Evolutionary conservation across 1,139 yeast genomes (phyloP).

Genomic region (Sugiyamaella novakii): DNA sequence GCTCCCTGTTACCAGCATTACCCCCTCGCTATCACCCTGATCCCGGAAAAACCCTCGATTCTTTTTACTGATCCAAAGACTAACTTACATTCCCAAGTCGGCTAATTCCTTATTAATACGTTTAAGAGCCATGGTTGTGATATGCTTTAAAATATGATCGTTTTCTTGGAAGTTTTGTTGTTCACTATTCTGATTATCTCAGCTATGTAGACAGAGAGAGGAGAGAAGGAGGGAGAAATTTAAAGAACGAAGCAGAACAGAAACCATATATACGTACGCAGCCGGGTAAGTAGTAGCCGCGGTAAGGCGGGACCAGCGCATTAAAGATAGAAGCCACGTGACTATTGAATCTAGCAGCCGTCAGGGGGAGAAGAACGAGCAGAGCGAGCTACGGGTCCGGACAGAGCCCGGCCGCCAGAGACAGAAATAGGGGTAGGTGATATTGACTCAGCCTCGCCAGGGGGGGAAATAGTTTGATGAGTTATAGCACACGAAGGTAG

Average conservation of each 20-base stretch:
- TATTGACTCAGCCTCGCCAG: too few relatives aligned
- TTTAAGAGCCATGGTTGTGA: slow-evolving; percentile 69
- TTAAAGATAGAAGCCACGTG: not conserved
- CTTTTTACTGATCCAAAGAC: slow-evolving; percentile 1
- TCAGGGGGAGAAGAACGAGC: too few relatives aligned
- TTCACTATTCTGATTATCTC: too few relatives aligned
- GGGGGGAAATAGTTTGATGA: too few relatives aligned
- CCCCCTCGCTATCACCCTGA: not conserved
- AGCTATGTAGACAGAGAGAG: not conserved
- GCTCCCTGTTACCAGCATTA: too few relatives aligned
- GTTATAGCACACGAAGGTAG: too few relatives aligned
- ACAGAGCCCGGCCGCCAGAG: too few relatives aligned
- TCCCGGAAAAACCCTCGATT: not conserved
- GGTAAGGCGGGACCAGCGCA: slow-evolving; percentile 1
- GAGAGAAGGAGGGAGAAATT: not conserved
- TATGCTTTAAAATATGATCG: slow-evolving; percentile 2
- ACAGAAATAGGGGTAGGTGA: too few relatives aligned
- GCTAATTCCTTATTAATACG: slow-evolving; percentile 95
- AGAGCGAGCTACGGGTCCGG: too few relatives aligned
- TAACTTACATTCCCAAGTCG: slow-evolving; percentile 87
- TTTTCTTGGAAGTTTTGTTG: too few relatives aligned
- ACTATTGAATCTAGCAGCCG: too few relatives aligned
- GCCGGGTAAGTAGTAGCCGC: slow-evolving; percentile 10
- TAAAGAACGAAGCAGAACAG: slow-evolving; percentile 14
- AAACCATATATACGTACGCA: not conserved